Conservation (phyloP, 345 rosid species). For the Odontarrhena argentea region DNA sequence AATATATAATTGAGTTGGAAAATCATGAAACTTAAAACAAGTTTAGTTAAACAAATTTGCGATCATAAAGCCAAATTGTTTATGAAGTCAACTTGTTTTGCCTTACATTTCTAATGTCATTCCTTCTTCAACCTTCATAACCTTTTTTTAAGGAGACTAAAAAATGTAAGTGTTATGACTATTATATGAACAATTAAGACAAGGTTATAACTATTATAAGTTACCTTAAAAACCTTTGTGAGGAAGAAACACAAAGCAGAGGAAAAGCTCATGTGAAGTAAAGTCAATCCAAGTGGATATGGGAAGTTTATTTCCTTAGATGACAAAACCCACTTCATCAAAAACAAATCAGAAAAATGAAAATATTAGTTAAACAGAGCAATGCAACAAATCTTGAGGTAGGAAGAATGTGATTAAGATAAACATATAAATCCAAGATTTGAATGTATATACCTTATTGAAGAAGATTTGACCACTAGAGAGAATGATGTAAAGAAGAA, state of each 20-base stretch:
- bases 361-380: not conserved
- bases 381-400: too few species aligned
- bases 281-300: constrained; percentile 94
- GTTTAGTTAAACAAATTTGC: not conserved
- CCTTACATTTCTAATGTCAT: constrained; percentile 95
- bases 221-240: constrained; percentile 87
- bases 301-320: constrained; percentile 97
- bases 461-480: constrained; percentile 98
- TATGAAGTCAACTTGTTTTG: constrained; percentile 26
- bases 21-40: too few species aligned
- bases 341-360: constrained; percentile 28
- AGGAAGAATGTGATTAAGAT: not conserved
- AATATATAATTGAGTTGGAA: too few species aligned
- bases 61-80: constrained; percentile 31
- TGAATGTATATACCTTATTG: constrained; percentile 68
- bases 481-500: constrained; percentile 82
- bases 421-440: constrained; percentile 29
- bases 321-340: constrained; percentile 91
- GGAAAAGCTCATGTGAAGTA: constrained; percentile 92
- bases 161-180: not conserved
- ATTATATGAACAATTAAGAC: not conserved
- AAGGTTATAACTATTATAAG: not conserved
- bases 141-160: constrained; percentile 46
- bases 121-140: constrained; percentile 88
- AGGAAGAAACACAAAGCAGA: constrained; percentile 81